phyloP scores from a whole-genome alignment of 1,284 basidiomycete species.

The Ganoderma sp. region DNA sequence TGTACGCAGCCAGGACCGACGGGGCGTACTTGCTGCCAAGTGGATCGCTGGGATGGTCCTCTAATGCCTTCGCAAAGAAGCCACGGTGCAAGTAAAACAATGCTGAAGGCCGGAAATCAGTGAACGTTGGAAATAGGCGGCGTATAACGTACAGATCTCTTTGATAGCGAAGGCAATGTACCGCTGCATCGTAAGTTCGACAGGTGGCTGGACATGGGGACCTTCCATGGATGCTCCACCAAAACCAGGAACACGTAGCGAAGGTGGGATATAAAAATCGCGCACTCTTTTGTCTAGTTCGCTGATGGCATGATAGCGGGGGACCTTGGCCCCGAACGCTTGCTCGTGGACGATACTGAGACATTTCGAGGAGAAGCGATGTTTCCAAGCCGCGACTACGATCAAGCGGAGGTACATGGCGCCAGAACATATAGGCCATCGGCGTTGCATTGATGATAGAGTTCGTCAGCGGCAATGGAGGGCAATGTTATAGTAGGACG shows the following conservation, averaged over 20 bases:
- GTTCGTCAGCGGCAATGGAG: not conserved
- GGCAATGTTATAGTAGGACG: slow-evolving; percentile 36
- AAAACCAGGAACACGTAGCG: slow-evolving; percentile 68
- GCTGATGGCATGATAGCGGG: slow-evolving; percentile 63
- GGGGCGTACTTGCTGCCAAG: slow-evolving; percentile 71
- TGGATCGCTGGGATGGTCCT: slow-evolving; percentile 64
- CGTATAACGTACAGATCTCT: slow-evolving; percentile 61
- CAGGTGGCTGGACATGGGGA: slow-evolving; percentile 52
- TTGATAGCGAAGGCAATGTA: slow-evolving; percentile 67
- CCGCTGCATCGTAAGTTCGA: slow-evolving; percentile 66
- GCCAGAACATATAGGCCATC: not conserved
- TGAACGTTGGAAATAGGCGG: slow-evolving; percentile 8
- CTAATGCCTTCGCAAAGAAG: slow-evolving; percentile 72
- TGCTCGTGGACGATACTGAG: slow-evolving; percentile 67
- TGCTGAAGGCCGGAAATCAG: slow-evolving; percentile 44
- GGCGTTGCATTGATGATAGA: too few relatives aligned
- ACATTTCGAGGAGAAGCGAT: slow-evolving; percentile 64
- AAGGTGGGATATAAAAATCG: slow-evolving; percentile 65
- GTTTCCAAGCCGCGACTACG: slow-evolving; percentile 68
- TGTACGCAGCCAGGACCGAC: slow-evolving; percentile 71
- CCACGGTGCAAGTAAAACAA: slow-evolving; percentile 76
- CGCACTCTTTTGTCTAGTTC: slow-evolving; percentile 69
- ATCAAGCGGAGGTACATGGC: too few relatives aligned
- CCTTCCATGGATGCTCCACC: slow-evolving; percentile 52
- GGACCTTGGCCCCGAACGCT: slow-evolving; percentile 64